phyloP scores from a whole-genome alignment of 805 yeast species.

The Kluyveromyces starmeri region DNA sequence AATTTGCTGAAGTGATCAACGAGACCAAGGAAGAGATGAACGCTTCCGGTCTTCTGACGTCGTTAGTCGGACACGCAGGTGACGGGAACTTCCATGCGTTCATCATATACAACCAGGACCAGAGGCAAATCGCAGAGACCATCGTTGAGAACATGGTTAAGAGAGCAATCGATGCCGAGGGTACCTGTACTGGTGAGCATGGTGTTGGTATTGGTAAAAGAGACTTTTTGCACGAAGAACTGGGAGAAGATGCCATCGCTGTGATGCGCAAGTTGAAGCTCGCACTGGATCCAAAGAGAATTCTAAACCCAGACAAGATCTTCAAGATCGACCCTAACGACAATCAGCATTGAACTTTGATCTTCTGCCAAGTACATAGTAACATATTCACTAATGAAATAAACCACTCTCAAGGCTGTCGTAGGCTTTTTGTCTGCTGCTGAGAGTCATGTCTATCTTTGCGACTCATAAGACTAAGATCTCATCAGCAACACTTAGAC shows the following conservation, averaged over 20 bases:
- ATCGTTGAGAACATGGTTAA: constrained; percentile 54
- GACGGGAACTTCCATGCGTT: constrained; percentile 77
- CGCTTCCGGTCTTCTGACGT: constrained; percentile 41
- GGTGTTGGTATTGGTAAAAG: constrained; percentile 79
- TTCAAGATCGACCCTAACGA: constrained; percentile 55
- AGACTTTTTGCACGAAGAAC: constrained; percentile 47
- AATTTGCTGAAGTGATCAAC: constrained; percentile 51
- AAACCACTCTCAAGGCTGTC: too few relatives aligned
- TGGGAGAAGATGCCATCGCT: constrained; percentile 59
- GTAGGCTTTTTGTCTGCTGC: too few relatives aligned
- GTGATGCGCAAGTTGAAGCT: constrained; percentile 66
- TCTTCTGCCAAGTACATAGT: too few relatives aligned
- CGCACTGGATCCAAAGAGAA: constrained; percentile 63
- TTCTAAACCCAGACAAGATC: constrained; percentile 73
- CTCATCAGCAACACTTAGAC: too few relatives aligned
- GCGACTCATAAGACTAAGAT: too few relatives aligned
- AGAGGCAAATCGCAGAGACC: constrained; percentile 36
- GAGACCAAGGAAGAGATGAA: constrained; percentile 54
- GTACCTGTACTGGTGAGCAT: constrained; percentile 84
- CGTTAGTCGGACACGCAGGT: constrained; percentile 74
- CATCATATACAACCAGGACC: constrained; percentile 47
- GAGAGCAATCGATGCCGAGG: constrained; percentile 60
- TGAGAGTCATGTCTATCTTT: too few relatives aligned
- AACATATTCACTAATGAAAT: too few relatives aligned
- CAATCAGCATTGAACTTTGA: constrained; percentile 9